These are phyloP conservation scores for Blastobotrys apis DNA, from an alignment of 1,139 yeast genomes.

Conservation along the genomic window DNA sequence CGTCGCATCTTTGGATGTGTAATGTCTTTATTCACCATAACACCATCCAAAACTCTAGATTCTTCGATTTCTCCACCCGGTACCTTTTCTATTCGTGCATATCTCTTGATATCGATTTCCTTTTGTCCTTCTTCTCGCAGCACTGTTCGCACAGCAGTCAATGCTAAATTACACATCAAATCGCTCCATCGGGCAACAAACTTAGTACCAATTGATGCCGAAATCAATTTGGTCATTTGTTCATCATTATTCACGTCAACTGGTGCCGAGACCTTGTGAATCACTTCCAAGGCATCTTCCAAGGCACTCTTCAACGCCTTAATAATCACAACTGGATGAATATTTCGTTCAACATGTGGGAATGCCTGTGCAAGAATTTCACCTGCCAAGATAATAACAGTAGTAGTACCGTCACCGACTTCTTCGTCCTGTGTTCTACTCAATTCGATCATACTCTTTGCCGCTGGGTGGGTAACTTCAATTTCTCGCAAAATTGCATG, in stretches of 20 bases:
- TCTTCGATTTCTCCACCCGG: conserved; percentile 99
- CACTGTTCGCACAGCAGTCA: conserved; percentile 85
- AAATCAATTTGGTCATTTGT: conserved; percentile 82
- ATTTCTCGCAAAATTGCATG: conserved; percentile 94
- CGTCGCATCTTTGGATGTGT: conserved; percentile 98
- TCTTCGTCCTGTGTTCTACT: conserved; percentile 98
- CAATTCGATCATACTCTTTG: conserved; percentile 96
- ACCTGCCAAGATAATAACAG: conserved; percentile 88
- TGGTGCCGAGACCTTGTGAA: conserved; percentile 77
- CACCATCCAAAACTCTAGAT: conserved; percentile 83
- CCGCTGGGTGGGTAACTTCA: conserved; percentile 98
- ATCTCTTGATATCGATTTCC: conserved; percentile 91
- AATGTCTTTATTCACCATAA: conserved; percentile 90
- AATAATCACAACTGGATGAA: conserved; percentile 94
- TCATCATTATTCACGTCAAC: conserved; percentile 79
- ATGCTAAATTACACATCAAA: conserved; percentile 84
- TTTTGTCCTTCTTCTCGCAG: conserved; percentile 53
- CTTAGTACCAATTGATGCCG: conserved; percentile 94
- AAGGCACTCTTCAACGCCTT: conserved; percentile 91
- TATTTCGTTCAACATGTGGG: conserved; percentile 87
- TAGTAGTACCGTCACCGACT: conserved; percentile 98
- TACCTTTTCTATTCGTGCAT: conserved; percentile 88
- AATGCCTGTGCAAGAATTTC: conserved; percentile 93
- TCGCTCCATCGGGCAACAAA: conserved; percentile 89
- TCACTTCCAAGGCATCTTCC: conserved; percentile 82